Evolutionary conservation across 2,329 filamentous ascomycete species (phyloP).

Genomic region (Diaporthe sp.): DNA sequence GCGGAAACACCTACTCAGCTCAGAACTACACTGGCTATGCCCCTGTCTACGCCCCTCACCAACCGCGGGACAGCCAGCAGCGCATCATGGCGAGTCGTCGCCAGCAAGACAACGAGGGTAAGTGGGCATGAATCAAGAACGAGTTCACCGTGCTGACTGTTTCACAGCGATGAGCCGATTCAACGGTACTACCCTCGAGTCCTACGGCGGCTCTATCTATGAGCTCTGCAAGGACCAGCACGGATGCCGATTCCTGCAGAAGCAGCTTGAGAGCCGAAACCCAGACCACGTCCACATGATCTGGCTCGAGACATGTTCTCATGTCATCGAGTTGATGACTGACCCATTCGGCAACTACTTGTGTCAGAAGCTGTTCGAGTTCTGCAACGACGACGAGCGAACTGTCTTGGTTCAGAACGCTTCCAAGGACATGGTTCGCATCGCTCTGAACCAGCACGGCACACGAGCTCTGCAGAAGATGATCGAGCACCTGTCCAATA

Average conservation of each 20-base stretch:
- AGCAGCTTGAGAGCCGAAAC: constrained; percentile 92
- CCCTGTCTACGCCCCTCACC: constrained; percentile 59
- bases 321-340: constrained; percentile 98
- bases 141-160: constrained; percentile 43
- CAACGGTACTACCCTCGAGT: constrained; percentile 83
- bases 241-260: constrained; percentile 95
- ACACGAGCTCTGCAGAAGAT: constrained; percentile 96
- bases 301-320: constrained; percentile 90
- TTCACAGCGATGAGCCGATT: constrained; percentile 78
- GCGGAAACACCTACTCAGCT: constrained; percentile 62
- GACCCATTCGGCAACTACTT: constrained; percentile 99
- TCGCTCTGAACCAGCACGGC: constrained; percentile 96
- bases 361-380: constrained; percentile 97
- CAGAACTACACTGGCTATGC: constrained; percentile 70
- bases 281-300: constrained; percentile 90
- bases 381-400: constrained; percentile 93
- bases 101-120: constrained; percentile 78
- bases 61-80: constrained; percentile 75
- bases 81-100: constrained; percentile 82
- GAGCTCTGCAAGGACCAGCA: constrained; percentile 97
- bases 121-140: constrained; percentile 38
- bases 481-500: constrained; percentile 95
- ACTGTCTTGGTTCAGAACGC: constrained; percentile 93
- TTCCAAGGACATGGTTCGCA: constrained; percentile 86
- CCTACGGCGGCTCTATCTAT: constrained; percentile 86